Base-by-base conservation (phyloP, 805 yeast species). In the Zygosaccharomyces rouxii region DNA sequence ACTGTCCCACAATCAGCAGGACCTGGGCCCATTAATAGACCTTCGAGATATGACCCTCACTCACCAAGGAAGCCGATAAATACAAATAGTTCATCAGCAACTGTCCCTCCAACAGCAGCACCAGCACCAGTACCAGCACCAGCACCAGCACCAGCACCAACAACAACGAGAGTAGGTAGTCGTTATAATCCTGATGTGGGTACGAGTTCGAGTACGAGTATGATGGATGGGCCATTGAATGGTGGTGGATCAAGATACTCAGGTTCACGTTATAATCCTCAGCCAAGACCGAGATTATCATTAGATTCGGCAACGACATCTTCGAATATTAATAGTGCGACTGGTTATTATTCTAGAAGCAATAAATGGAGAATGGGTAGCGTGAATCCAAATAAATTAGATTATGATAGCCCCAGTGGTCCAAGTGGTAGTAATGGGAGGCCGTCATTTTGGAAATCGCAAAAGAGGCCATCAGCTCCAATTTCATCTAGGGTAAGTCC, bases 1-100 rank as follows among this genome's bases (percentile, higher is more conserved):
- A 38, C 25, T 11, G 30, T 44, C 14, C 45, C 49, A n/a, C 42
- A 23, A 5, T 38, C 42, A 40, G 37, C 43, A 16, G 40, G 33
- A 14, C 11, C 37, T 2, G 37, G 37, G 11, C 37, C 37, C 10
- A 7, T 33, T 11, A 33, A 33, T 14, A 54, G 64, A 49, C 59
- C 56, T 2, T 61, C 66, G 3, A 49, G 68, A 28, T 64, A 64
- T 44, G 61, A 63, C 40, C 66, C 66, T n/a, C 52, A 46, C 22
- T 48, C 61, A 13, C 48, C 55, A 5, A 44, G 49, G 16, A 53
- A 58, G 35, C 57, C 60, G 6, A 31, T 49, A 28, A 51, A 48
- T 35, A 54, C 55, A 22, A 37, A 49, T 9, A 58, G 57, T 22
- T 22, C 29, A 5, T 22, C 35, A 25, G 52, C 46, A n/a, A 14